Evolutionary conservation across 2,329 filamentous ascomycete genomes (phyloP).

Genomic region (Penicillium sclerotigenum): DNA sequence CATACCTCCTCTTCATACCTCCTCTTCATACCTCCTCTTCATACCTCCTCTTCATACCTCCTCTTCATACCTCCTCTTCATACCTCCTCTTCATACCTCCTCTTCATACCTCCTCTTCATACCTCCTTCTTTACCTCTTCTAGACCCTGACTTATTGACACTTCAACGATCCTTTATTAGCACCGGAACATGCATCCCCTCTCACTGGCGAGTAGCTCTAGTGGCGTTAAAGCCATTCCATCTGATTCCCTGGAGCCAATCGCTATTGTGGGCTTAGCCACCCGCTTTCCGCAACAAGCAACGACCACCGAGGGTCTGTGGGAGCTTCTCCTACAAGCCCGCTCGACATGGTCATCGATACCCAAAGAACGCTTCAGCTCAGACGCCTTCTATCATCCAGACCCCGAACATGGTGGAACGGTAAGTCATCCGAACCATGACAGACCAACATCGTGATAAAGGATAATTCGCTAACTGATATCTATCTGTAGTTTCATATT

Average conservation of each 20-base stretch:
- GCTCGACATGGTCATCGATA: conserved; percentile 33
- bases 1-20: too few species aligned
- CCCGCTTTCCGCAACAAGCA: conserved; percentile 34
- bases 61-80: too few species aligned
- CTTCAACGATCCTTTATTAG: background rate
- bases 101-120: background rate
- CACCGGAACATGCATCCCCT: conserved; percentile 8
- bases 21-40: too few species aligned
- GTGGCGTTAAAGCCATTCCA: background rate
- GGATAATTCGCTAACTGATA: background rate
- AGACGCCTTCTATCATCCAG: conserved; percentile 39
- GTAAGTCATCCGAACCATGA: conserved; percentile 15
- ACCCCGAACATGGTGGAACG: conserved; percentile 35
- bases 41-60: too few species aligned
- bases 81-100: background rate
- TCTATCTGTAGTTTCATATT: conserved; percentile 16
- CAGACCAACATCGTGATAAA: background rate
- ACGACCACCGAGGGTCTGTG: conserved; percentile 32
- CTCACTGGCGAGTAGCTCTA: background rate
- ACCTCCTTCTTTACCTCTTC: background rate
- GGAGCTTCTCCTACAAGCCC: conserved; percentile 32
- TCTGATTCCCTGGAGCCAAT: conserved; percentile 23
- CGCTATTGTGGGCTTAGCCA: conserved; percentile 38
- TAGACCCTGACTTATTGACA: background rate
- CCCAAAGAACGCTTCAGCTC: conserved; percentile 38